Conservation (phyloP, 2,329 filamentous ascomycete genomes). For the Falciphora oryzae region DNA sequence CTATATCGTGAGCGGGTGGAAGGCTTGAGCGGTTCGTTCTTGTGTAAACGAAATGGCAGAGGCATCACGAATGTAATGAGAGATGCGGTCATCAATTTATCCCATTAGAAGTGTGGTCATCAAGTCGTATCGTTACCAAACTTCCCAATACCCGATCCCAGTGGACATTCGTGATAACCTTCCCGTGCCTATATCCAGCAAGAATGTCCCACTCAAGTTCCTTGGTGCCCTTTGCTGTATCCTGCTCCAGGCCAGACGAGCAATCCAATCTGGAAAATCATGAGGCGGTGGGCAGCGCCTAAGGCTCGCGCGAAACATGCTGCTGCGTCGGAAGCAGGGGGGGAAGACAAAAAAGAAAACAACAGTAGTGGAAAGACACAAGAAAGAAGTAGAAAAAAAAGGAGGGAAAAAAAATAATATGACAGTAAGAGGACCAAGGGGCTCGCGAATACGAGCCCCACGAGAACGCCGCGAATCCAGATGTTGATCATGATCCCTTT, state of each 20-base stretch:
- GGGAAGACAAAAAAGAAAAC: conserved; percentile 2
- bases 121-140: conserved; percentile 13
- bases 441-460: background rate
- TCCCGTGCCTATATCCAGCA: background rate
- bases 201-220: background rate
- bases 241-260: too few relatives aligned
- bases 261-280: background rate
- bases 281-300: too few relatives aligned
- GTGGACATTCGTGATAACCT: background rate
- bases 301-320: background rate
- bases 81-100: background rate
- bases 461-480: background rate
- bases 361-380: background rate
- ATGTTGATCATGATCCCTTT: background rate
- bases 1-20: conserved; percentile 60
- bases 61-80: background rate
- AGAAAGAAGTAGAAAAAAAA: background rate
- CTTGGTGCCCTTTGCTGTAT: too few relatives aligned
- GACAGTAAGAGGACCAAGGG: background rate
- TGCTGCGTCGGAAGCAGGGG: background rate
- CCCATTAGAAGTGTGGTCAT: conserved; percentile 12
- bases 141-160: background rate
- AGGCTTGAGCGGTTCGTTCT: conserved; percentile 37
- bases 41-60: background rate
- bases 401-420: background rate